These are phyloP conservation scores for Mycena latifolia DNA, from an alignment of 768 basidiomycete species.

Conservation along the genomic window DNA sequence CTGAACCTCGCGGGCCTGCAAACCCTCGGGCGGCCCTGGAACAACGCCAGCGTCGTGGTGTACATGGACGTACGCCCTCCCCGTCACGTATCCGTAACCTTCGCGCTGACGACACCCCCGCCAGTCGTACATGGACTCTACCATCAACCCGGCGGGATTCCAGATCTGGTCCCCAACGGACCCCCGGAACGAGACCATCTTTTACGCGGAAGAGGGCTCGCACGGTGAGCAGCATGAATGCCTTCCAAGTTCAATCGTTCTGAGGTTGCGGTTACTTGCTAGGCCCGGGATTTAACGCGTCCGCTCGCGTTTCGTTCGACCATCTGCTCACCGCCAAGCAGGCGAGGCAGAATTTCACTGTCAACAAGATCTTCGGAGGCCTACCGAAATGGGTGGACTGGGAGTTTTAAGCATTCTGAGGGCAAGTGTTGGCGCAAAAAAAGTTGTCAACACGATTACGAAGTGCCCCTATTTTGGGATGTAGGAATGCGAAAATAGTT, in stretches of 20 bases:
- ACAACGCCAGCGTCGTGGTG: slow-evolving; percentile 33
- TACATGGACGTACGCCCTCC: slow-evolving; percentile 29
- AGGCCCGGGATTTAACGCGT: slow-evolving; percentile 54
- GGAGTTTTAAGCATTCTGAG: slow-evolving; percentile 24
- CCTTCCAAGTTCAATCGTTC: background rate
- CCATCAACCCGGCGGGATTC: slow-evolving; percentile 48
- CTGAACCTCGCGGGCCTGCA: slow-evolving; percentile 33
- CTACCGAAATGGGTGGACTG: slow-evolving; percentile 55
- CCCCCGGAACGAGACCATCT: slow-evolving; percentile 43
- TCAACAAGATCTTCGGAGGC: slow-evolving; percentile 52
- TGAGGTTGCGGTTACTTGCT: background rate
- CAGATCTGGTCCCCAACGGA: slow-evolving; percentile 32
- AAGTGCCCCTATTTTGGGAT: background rate
- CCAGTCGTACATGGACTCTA: slow-evolving; percentile 52
- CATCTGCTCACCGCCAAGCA: slow-evolving; percentile 47
- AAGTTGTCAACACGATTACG: too few species aligned
- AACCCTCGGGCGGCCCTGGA: slow-evolving; percentile 55
- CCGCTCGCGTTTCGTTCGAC: slow-evolving; percentile 45
- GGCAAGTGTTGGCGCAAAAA: too few species aligned
- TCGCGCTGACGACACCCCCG: background rate
- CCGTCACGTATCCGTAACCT: background rate
- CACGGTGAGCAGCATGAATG: slow-evolving; percentile 44
- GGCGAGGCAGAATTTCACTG: slow-evolving; percentile 41
- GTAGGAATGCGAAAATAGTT: too few species aligned
- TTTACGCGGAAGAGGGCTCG: slow-evolving; percentile 55